These are phyloP conservation scores for Thalassiosira profunda DNA, from an alignment of 108 stramenopile genomes.

Conservation along the genomic window DNA sequence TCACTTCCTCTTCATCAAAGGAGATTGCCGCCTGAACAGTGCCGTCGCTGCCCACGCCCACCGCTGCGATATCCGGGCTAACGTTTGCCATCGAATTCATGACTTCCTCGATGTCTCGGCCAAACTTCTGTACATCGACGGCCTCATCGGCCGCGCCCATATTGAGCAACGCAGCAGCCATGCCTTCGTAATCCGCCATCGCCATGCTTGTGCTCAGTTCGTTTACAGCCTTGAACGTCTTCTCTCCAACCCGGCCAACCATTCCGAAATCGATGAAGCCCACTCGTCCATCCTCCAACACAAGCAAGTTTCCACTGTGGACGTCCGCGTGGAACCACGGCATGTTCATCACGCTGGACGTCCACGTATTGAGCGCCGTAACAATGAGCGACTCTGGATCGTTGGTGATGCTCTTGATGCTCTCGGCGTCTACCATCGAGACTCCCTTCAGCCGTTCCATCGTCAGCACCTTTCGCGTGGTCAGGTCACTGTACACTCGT, in stretches of 20 bases:
- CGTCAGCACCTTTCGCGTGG: slow-evolving; percentile 87
- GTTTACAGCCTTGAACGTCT: slow-evolving; percentile 87
- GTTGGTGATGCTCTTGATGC: slow-evolving; percentile 62
- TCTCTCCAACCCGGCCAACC: slow-evolving; percentile 91
- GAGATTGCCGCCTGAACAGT: slow-evolving; percentile 55
- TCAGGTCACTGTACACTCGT: slow-evolving; percentile 60
- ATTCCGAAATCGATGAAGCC: slow-evolving; percentile 99
- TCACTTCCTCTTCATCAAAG: slow-evolving; percentile 91
- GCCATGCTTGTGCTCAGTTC: slow-evolving; percentile 84
- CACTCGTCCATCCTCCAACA: slow-evolving; percentile 90
- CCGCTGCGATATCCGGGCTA: slow-evolving; percentile 76
- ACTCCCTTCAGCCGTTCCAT: slow-evolving; percentile 94
- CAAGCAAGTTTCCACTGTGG: slow-evolving; percentile 90
- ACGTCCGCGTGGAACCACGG: slow-evolving; percentile 99
- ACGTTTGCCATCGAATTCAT: slow-evolving; percentile 73
- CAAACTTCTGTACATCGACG: slow-evolving; percentile 89
- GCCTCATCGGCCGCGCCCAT: slow-evolving; percentile 94
- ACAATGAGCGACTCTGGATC: slow-evolving; percentile 90
- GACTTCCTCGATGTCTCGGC: slow-evolving; percentile 85
- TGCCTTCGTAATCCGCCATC: slow-evolving; percentile 79
- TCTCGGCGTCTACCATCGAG: slow-evolving; percentile 89
- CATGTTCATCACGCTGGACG: slow-evolving; percentile 83
- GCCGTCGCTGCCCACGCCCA: slow-evolving; percentile 24
- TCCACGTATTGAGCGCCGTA: slow-evolving; percentile 96
- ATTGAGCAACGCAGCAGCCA: slow-evolving; percentile 87